Base-by-base conservation (phyloP, 2,329 filamentous ascomycete genomes). In the Talaromyces sp. region DNA sequence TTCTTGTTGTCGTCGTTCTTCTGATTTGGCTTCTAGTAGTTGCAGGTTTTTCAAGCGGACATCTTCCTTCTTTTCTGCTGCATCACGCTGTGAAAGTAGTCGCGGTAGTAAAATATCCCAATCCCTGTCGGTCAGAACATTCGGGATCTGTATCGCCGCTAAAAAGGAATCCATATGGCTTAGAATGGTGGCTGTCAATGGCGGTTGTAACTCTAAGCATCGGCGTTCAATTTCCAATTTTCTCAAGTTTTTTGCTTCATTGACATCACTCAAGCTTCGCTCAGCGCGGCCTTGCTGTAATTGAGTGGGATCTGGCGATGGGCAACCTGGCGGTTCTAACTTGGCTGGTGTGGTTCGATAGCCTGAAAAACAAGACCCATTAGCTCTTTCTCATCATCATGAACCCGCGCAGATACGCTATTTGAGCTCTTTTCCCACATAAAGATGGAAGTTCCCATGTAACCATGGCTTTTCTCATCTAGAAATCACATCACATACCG, bases 161-260 rank as follows among this genome's bases (percentile, higher is more conserved):
- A 88, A 85, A 71, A 91, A 93, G 1, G 88, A 86, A 53, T 88
- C 83, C 73, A 91, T 89, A 68, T 88, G 86, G 59, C 82, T 81
- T 60, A 92, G 78, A 48, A 89, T 79, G 64, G 80, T 81, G 43
- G 85, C 75, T 54, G 79, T 75, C 60, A 93, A 77, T 1, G 89
- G 87, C 27, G 89, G 89, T 32, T 86, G 74, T 54, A 93, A 80
- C 54, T 83, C 78, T 71, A 83, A 75, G 68, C 88, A 90, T 29
- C 88, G 84, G 56, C 82, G 82, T 71, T 92, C 88, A 67, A 93
- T 92, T 65, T 91, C 89, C 14, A 80, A 78, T 69, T 83, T 85
- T 63, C 88, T 83, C 61, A 79, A 80, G 59, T 83, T 82, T 70
- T 88, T 90, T 21, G 87, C 78, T 67, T 85, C 83, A 48, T 83